phyloP scores from a whole-genome alignment of 208 protist species.

The Leptomonas pyrrhocoris region DNA sequence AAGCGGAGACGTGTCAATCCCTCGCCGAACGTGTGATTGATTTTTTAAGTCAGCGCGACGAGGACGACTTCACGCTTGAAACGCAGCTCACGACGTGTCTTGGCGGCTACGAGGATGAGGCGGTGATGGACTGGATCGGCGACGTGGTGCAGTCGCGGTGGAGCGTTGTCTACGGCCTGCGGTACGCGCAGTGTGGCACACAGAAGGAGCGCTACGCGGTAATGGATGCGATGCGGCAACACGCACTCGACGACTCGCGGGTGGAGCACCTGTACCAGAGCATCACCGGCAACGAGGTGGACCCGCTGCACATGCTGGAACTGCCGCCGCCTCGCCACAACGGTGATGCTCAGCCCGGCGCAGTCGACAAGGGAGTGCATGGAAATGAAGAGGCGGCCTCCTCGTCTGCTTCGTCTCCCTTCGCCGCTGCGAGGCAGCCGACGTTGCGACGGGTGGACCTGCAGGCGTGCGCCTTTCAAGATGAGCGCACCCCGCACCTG shows the following conservation, averaged over 20 bases:
- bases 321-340: conserved; percentile 14
- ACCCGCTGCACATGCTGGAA: conserved; percentile 30
- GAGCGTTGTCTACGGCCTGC: conserved; percentile 82
- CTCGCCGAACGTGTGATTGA: conserved; percentile 71
- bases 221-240: conserved; percentile 74
- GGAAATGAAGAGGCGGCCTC: conserved; percentile 18
- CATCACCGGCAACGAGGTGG: conserved; percentile 82
- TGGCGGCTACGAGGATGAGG: conserved; percentile 83
- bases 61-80: conserved; percentile 76
- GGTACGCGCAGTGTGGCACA: conserved; percentile 57
- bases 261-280: conserved; percentile 83
- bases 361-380: neutral
- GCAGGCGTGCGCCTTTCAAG: conserved; percentile 74
- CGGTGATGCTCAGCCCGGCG: neutral
- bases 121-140: conserved; percentile 80
- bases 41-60: conserved; percentile 57
- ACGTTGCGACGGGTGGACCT: conserved; percentile 77
- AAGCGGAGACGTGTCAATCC: conserved; percentile 54
- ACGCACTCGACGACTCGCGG: conserved; percentile 58
- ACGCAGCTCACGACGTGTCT: conserved; percentile 89
- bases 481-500: conserved; percentile 81
- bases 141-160: conserved; percentile 73
- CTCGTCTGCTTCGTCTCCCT: too few relatives aligned
- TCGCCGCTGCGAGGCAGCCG: conserved; percentile 35
- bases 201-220: conserved; percentile 75